A percentile compares a stretch with the other conserved stretches of the same genome.
Evolutionary conservation across 352 stramenopile species (phyloP).

Genomic region (Phytophthora ohioensis): DNA sequence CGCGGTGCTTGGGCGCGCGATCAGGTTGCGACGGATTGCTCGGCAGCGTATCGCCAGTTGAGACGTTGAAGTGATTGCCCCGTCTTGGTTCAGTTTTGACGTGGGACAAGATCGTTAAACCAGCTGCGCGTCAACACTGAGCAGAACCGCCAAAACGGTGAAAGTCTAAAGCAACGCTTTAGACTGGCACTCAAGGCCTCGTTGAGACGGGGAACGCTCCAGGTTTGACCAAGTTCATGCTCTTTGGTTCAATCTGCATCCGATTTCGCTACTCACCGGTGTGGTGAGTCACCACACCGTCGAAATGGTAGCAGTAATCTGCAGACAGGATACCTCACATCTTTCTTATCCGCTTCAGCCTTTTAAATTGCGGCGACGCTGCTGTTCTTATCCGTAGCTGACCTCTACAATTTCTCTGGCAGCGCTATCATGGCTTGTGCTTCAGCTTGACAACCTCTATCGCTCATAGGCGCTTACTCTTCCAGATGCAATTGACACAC

Average conservation of each 20-base stretch:
- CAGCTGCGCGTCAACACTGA: not conserved
- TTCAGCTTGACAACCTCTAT: not conserved
- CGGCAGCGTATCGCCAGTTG: constrained; percentile 5
- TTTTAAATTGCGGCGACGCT: not conserved
- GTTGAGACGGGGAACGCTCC: not conserved
- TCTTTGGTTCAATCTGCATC: not conserved
- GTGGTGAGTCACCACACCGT: too few relatives aligned
- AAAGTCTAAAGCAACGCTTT: not conserved
- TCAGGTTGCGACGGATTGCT: constrained; percentile 18
- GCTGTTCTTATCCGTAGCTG: constrained; percentile 10
- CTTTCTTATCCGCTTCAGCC: not conserved
- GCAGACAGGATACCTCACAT: not conserved
- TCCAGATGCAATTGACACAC: constrained; percentile 37
- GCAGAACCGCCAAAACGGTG: not conserved
- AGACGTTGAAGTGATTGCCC: constrained; percentile 22
- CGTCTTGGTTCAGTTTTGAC: constrained; percentile 24
- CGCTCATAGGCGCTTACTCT: not conserved
- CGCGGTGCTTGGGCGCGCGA: constrained; percentile 28
- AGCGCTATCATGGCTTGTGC: not conserved
- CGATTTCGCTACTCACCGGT: too few relatives aligned
- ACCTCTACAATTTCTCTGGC: constrained; percentile 9
- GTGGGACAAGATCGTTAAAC: constrained; percentile 21
- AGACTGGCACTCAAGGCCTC: not conserved
- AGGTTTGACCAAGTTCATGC: too few relatives aligned
- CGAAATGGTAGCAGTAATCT: too few relatives aligned